These are phyloP conservation scores for Colletotrichum cuscutae DNA, from an alignment of 2,329 filamentous ascomycete species.

Conservation along the genomic window DNA sequence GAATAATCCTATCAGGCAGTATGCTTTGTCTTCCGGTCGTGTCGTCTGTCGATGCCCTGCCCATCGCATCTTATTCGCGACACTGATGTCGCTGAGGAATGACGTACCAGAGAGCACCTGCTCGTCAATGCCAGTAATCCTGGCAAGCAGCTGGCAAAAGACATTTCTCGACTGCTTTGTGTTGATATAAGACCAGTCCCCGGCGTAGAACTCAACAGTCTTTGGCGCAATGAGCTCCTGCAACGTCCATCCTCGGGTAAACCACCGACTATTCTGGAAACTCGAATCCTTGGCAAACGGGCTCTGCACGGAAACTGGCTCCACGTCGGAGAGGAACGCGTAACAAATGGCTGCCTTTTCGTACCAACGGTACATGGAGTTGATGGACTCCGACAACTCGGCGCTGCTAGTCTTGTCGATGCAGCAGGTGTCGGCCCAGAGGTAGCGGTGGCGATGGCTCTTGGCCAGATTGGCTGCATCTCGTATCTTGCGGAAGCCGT, in stretches of 20 bases:
- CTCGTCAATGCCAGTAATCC: conserved; percentile 4
- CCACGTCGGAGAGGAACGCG: conserved; percentile 40
- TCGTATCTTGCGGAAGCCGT: conserved; percentile 1
- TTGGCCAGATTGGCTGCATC: conserved; percentile 23
- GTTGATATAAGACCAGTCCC: conserved; percentile 1
- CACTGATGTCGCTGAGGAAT: conserved; percentile 34
- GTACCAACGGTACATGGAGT: conserved; percentile 39
- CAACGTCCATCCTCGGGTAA: conserved; percentile 12
- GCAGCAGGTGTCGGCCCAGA: conserved; percentile 40
- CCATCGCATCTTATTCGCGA: conserved; percentile 44
- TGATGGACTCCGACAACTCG: conserved; percentile 37
- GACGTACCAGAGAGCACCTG: conserved; percentile 2
- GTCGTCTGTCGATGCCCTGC: conserved; percentile 38
- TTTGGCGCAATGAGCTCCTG: conserved; percentile 16
- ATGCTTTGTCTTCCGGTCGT: conserved; percentile 39
- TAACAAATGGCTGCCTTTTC: conserved; percentile 36
- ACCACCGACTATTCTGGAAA: conserved; percentile 17
- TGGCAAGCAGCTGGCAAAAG: not conserved
- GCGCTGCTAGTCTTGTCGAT: conserved; percentile 26
- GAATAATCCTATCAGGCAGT: conserved; percentile 43
- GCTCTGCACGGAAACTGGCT: conserved; percentile 60
- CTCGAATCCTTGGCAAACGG: conserved; percentile 70
- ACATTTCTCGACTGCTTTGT: not conserved
- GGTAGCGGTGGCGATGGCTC: conserved; percentile 30
- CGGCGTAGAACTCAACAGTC: conserved; percentile 7